Base-by-base conservation (phyloP, 2,329 filamentous ascomycete genomes). In the Trichoderma atrobrunneum region DNA sequence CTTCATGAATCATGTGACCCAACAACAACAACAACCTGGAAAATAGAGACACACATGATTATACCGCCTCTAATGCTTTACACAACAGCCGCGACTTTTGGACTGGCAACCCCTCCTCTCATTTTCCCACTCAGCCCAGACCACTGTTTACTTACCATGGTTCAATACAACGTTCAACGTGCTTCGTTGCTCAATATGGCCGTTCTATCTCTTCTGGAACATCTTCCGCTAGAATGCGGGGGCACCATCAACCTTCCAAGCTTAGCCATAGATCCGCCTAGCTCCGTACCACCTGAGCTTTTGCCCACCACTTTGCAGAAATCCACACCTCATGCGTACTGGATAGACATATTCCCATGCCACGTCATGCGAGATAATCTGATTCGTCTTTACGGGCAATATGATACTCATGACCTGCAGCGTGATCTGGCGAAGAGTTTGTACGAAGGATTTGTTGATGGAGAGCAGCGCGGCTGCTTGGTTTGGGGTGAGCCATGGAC, bases 401-500 rank as follows among this genome's bases (percentile, higher is more conserved):
- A 48, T 32, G 61, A 64, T 30, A 5, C 36, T 64, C 61, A 64
- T 48, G 36, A 48, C 61, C 24, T 64, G 18, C 61, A 64, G n/a
- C 61, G 18, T n/a, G 61, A 64, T n/a, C 8, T 64, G 7, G 61
- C 61, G 16, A 64, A 64, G 61, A 64, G 61, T 32, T 21, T 64
- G 36, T 64, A 64, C 26, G 61, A 64, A 64, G 61, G 61, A 1
- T 64, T 64, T 48, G 24, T 16, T 51, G 61, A 64, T 7, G 61
- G 61, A 64, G 61, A 64, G 36, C 61, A 64, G 14, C 61, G 36
- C 18, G 61, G 61, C 26, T 64, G 61, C 16, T 7, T 64, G 36
- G 36, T 64, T 39, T 64, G 61, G 61, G 61, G 61, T n/a, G 36
- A 64, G 18, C 61, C 61, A 32, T 64, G 61, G 61, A 48, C 61